These are phyloP conservation scores for Cercospora zeae-maydis DNA, from an alignment of 2,329 filamentous ascomycete species.

Conservation along the genomic window DNA sequence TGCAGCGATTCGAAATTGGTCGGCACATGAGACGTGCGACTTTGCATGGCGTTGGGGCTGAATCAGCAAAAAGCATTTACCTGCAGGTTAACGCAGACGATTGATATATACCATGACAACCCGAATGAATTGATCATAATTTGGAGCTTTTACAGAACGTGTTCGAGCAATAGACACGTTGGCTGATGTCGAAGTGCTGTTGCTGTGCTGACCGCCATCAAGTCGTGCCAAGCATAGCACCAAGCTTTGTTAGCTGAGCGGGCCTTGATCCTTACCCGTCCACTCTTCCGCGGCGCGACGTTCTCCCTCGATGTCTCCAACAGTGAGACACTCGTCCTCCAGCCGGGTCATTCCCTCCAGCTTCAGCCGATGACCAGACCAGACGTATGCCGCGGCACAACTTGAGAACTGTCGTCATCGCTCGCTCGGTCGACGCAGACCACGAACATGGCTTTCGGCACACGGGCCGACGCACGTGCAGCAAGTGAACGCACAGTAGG, in stretches of 20 bases:
- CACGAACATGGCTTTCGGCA: background rate
- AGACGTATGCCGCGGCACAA: background rate
- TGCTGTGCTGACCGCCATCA: background rate
- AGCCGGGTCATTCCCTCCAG: no score
- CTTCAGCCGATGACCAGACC: background rate
- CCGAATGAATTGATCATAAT: background rate
- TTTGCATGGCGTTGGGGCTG: slow-evolving; percentile 14
- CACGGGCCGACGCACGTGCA: background rate
- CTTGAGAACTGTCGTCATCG: background rate
- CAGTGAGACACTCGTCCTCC: background rate
- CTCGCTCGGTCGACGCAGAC: background rate
- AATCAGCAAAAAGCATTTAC: background rate
- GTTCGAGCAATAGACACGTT: background rate
- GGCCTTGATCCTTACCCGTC: background rate
- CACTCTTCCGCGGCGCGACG: background rate
- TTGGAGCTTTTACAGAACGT: background rate
- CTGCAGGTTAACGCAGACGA: background rate
- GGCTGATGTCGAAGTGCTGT: no score
- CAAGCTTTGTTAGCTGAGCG: background rate
- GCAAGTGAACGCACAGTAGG: no score
- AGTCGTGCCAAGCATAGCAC: background rate
- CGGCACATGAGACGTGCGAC: slow-evolving; percentile 5
- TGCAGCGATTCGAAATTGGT: slow-evolving; percentile 9
- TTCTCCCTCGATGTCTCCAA: background rate
- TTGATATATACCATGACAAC: background rate